A percentile compares a stretch with the other conserved stretches of the same genome.
Evolutionary conservation across 371 early-diverging fungal genomes (phyloP).

Genomic region (Mortierella sp.): DNA sequence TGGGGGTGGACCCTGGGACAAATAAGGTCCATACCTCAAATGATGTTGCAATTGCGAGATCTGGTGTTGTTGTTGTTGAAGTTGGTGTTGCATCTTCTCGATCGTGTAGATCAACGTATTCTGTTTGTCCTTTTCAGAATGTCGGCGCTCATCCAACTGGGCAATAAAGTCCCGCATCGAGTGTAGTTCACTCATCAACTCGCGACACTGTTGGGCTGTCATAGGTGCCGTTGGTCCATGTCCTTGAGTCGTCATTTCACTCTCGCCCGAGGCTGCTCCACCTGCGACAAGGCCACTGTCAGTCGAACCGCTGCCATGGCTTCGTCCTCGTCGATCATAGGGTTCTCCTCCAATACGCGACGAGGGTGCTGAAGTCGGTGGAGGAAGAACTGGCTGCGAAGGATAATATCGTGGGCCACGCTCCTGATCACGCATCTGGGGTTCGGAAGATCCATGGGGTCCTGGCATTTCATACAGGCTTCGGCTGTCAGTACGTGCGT

Average conservation of each 20-base stretch:
- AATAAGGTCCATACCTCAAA: constrained; percentile 19
- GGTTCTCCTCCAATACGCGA: too few relatives aligned
- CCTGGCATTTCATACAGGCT: constrained; percentile 13
- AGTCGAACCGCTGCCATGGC: too few relatives aligned
- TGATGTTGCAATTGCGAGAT: constrained; percentile 35
- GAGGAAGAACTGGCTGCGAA: too few relatives aligned
- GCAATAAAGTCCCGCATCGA: constrained; percentile 23
- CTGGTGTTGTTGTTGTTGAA: constrained; percentile 42
- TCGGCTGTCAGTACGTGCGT: constrained; percentile 34
- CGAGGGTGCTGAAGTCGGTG: too few relatives aligned
- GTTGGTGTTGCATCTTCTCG: constrained; percentile 37
- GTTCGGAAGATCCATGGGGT: too few relatives aligned
- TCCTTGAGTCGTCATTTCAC: too few relatives aligned
- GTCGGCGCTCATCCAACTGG: constrained; percentile 31
- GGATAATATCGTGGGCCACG: too few relatives aligned
- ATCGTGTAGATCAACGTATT: constrained; percentile 20
- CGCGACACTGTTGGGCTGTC: constrained; percentile 34
- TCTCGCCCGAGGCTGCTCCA: too few relatives aligned
- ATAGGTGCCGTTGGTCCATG: neutral
- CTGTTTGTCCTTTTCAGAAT: constrained; percentile 26
- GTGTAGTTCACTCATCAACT: constrained; percentile 30
- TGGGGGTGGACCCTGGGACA: too few relatives aligned
- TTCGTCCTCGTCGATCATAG: too few relatives aligned
- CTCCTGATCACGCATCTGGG: too few relatives aligned
- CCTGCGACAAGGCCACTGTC: too few relatives aligned